A percentile compares a stretch with the other conserved stretches of the same genome.
These are phyloP conservation scores for Zymoseptoria brevis DNA, from an alignment of 2,329 filamentous ascomycete genomes.

Conservation along the genomic window DNA sequence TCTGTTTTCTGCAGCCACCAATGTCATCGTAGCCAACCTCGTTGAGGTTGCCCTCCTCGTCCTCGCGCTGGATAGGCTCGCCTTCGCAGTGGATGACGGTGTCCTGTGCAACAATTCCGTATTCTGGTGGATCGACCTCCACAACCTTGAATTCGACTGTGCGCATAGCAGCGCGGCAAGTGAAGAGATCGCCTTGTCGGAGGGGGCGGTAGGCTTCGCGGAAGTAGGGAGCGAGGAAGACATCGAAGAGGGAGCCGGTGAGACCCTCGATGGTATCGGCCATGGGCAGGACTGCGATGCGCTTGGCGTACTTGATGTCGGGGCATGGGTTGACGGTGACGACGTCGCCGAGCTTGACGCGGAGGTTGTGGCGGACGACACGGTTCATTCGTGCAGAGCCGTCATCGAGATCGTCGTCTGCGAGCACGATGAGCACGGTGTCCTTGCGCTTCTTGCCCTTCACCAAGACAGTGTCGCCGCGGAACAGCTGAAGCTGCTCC, in stretches of 20 bases:
- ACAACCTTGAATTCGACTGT: constrained; percentile 99
- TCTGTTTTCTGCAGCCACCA: constrained; percentile 98
- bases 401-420: constrained; percentile 96
- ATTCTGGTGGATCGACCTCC: constrained; percentile 96
- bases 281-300: constrained; percentile 95
- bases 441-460: constrained; percentile 99
- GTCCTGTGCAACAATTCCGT: constrained; percentile 96
- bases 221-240: constrained; percentile 99
- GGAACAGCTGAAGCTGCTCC: constrained; percentile 96
- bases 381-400: constrained; percentile 96
- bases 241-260: constrained; percentile 95
- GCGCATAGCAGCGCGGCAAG: constrained; percentile 93
- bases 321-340: constrained; percentile 96
- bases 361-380: constrained; percentile 94
- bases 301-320: constrained; percentile 99
- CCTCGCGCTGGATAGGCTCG: constrained; percentile 91
- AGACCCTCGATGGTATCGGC: constrained; percentile 97
- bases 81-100: constrained; percentile 99
- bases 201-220: constrained; percentile 97
- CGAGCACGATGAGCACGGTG: constrained; percentile 93
- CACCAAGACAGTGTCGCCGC: constrained; percentile 93
- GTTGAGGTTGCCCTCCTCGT: constrained; percentile 98
- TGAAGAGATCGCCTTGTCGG: constrained; percentile 95
- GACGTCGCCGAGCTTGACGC: constrained; percentile 97
- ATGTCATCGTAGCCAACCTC: constrained; percentile 99